A percentile compares a stretch with the other conserved stretches of the same genome.
Evolutionary conservation across 768 basidiomycete species (phyloP).

Genomic region (Boletus insuetus): DNA sequence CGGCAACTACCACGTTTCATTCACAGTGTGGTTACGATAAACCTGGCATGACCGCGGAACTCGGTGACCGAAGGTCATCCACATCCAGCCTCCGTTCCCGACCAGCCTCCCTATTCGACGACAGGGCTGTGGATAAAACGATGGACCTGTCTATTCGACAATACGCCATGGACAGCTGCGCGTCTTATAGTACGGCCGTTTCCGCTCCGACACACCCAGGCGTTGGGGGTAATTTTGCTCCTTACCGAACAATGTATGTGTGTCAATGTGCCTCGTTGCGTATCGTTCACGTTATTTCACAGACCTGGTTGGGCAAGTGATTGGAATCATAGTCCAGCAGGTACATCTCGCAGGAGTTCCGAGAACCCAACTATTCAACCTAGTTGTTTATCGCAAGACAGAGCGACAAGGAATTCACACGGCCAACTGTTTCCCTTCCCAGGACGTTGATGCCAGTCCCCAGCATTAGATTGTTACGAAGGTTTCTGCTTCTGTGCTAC

Average conservation of each 20-base stretch:
- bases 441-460: slow-evolving; percentile 7
- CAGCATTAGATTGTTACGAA: slow-evolving; percentile 3
- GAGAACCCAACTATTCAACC: not conserved
- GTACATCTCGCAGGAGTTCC: slow-evolving; percentile 9
- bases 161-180: not conserved
- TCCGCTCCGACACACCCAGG: slow-evolving; percentile 4
- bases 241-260: slow-evolving; percentile 14
- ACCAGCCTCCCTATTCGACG: slow-evolving; percentile 7
- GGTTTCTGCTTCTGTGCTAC: not conserved
- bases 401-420: not conserved
- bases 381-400: slow-evolving; percentile 1
- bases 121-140: slow-evolving; percentile 6
- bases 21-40: slow-evolving; percentile 12
- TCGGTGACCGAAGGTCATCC: slow-evolving; percentile 10
- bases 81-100: slow-evolving; percentile 10
- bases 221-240: not conserved
- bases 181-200: slow-evolving; percentile 1
- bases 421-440: slow-evolving; percentile 11
- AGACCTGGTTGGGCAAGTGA: slow-evolving; percentile 19
- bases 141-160: not conserved
- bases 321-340: slow-evolving; percentile 15
- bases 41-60: slow-evolving; percentile 3
- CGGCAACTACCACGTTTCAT: slow-evolving; percentile 4
- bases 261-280: not conserved
- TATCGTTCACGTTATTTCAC: not conserved